phyloP scores from a whole-genome alignment of 345 rosid genomes.

The Camelina hispida region DNA sequence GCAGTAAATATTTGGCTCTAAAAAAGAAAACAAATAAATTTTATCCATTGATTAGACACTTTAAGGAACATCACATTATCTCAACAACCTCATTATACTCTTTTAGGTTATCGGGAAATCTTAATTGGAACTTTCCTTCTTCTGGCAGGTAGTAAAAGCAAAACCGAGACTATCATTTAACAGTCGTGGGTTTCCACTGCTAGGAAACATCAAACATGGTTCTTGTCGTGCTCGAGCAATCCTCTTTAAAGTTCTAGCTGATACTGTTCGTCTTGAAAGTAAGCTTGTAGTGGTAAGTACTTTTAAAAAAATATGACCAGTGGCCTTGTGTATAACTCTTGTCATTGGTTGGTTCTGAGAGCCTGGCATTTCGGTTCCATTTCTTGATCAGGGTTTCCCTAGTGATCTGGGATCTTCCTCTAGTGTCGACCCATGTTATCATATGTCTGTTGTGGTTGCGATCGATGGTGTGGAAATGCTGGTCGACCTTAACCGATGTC shows the following conservation, averaged over 20 bases:
- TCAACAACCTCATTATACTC: not conserved
- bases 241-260: slow-evolving; percentile 85
- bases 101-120: not conserved
- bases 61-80: not conserved
- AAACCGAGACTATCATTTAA: slow-evolving; percentile 54
- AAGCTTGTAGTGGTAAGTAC: slow-evolving; percentile 81
- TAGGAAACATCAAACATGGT: slow-evolving; percentile 79
- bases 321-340: not conserved
- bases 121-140: not conserved
- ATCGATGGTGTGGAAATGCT: slow-evolving; percentile 65
- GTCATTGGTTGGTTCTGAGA: slow-evolving; percentile 8
- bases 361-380: not conserved
- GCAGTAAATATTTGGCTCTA: slow-evolving; percentile 13
- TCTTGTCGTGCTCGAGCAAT: slow-evolving; percentile 84
- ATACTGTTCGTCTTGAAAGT: slow-evolving; percentile 72
- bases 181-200: slow-evolving; percentile 58
- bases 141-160: slow-evolving; percentile 62
- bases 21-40: not conserved
- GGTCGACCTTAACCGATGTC: slow-evolving; percentile 82
- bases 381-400: slow-evolving; percentile 67
- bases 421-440: slow-evolving; percentile 63
- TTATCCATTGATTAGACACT: not conserved
- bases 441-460: slow-evolving; percentile 78
- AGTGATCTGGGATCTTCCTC: slow-evolving; percentile 61
- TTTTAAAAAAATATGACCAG: slow-evolving; percentile 12